Base-by-base conservation (phyloP, 805 yeast species). In the Suhomyces xylopsoci region DNA sequence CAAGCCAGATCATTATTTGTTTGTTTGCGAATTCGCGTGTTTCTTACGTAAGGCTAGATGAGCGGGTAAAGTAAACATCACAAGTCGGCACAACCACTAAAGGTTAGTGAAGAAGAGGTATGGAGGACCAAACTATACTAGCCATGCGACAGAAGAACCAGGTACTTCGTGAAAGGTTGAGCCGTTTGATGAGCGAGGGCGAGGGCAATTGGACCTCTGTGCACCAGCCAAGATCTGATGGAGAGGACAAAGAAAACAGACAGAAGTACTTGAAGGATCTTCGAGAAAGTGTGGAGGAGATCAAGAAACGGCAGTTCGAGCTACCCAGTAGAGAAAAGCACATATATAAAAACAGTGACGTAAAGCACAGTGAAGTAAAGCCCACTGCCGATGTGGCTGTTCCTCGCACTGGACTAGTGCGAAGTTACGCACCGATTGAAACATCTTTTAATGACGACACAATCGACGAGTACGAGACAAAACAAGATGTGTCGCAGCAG, bases 251-350 rank as follows among this genome's bases (percentile, higher is more conserved):
- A 41, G 56, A 49, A 44, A 49, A 47, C 42, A 49, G 50, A 12
- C 51, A 44, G 51, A 52, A 26, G 50, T 51, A 52, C 49, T 63
- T 64, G 32, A 58, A 60, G 17, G 61, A 59, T 26, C 54, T 69
- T 32, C 59, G 59, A 44, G 62, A 59, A 32, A 61, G 59, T 22
- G 66, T 69, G 20, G 51, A 57, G 14, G 59, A 59, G 43, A 63
- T 65, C 44, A 62, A 58, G 22, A 56, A 55, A 34, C 58, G 61
- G 7, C 57, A 58, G 15, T 65, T 58, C 49, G 62, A 59, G 5
- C 32, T 63, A 17, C 69, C 69, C 32, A 28, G 32, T 28, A 28
- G 32, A 12, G 32, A 28, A 10, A 28, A 12, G 2, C n/a, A 28
- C 5, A 5, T 28, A 28, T 12, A 12, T 28, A 28, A 10, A 10